Conservation (phyloP, 2,329 filamentous ascomycete genomes). For the Colletotrichum kahawae region DNA sequence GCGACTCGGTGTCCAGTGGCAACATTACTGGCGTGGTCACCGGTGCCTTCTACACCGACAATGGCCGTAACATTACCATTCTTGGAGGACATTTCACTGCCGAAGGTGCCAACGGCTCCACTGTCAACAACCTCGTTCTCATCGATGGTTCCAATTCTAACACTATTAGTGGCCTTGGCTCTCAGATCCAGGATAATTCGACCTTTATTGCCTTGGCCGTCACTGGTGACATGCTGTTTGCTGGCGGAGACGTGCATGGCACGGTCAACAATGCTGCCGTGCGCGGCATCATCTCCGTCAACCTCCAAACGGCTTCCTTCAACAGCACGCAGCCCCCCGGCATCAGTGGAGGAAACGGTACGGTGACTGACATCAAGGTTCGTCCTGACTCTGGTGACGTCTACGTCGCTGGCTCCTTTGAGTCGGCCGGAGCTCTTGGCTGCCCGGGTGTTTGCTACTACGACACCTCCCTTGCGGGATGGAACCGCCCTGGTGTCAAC, state of each 20-base stretch:
- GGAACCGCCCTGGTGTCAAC: conserved; percentile 78
- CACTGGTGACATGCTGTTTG: conserved; percentile 73
- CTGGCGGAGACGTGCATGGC: conserved; percentile 81
- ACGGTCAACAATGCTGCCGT: conserved; percentile 66
- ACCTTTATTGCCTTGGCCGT: conserved; percentile 76
- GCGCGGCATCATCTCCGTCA: conserved; percentile 79
- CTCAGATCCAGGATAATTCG: conserved; percentile 72
- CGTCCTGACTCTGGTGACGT: conserved; percentile 75
- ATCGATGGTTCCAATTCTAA: conserved; percentile 77
- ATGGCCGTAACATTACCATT: conserved; percentile 80
- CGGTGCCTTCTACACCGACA: conserved; percentile 76
- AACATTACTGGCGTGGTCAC: conserved; percentile 73
- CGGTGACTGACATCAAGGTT: conserved; percentile 77
- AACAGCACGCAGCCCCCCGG: conserved; percentile 72
- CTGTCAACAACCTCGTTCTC: conserved; percentile 80
- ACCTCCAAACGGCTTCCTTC: conserved; percentile 70
- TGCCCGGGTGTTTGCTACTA: conserved; percentile 86
- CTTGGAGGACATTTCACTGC: conserved; percentile 87
- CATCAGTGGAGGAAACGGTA: conserved; percentile 70
- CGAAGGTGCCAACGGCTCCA: conserved; percentile 69
- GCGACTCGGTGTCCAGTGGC: conserved; percentile 44
- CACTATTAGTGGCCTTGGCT: conserved; percentile 71
- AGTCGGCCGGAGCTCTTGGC: conserved; percentile 79
- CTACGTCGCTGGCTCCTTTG: conserved; percentile 86
- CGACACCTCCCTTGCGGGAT: conserved; percentile 72